phyloP scores from a whole-genome alignment of 768 basidiomycete species.

The Kwoniella mangroviensis region DNA sequence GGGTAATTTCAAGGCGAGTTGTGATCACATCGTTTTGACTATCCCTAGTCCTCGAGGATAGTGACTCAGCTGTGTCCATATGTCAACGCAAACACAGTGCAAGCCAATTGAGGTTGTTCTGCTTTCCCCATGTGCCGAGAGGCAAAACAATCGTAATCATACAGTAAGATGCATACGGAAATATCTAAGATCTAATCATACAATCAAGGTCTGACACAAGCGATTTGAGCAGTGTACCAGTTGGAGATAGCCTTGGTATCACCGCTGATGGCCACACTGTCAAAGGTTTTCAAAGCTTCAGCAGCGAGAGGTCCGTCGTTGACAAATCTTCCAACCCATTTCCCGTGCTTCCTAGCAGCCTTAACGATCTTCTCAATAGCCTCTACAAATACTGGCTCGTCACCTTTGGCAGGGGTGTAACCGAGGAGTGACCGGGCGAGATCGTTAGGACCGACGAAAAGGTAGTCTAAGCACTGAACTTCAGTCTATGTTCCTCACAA shows the following conservation, averaged over 20 bases:
- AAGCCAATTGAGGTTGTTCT: too few relatives aligned
- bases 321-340: slow-evolving; percentile 40
- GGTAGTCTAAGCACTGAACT: slow-evolving; percentile 22
- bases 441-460: slow-evolving; percentile 55
- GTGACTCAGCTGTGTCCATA: too few relatives aligned
- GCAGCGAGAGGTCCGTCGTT: slow-evolving; percentile 39
- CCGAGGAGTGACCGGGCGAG: slow-evolving; percentile 49
- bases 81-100: too few relatives aligned
- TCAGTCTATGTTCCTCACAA: not conserved
- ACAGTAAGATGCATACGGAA: not conserved
- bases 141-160: not conserved
- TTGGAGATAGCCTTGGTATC: slow-evolving; percentile 37
- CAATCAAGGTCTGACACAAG: slow-evolving; percentile 4
- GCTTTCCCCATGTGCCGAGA: too few relatives aligned
- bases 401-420: slow-evolving; percentile 42
- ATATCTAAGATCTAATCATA: not conserved
- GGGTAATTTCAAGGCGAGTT: too few relatives aligned
- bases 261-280: slow-evolving; percentile 43
- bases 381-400: slow-evolving; percentile 43
- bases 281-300: slow-evolving; percentile 32
- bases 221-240: slow-evolving; percentile 31
- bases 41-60: too few relatives aligned
- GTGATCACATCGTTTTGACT: too few relatives aligned
- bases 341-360: slow-evolving; percentile 42
- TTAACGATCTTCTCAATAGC: slow-evolving; percentile 45